phyloP scores from a whole-genome alignment of 306 rosid species.

The Cicer cuneatum region DNA sequence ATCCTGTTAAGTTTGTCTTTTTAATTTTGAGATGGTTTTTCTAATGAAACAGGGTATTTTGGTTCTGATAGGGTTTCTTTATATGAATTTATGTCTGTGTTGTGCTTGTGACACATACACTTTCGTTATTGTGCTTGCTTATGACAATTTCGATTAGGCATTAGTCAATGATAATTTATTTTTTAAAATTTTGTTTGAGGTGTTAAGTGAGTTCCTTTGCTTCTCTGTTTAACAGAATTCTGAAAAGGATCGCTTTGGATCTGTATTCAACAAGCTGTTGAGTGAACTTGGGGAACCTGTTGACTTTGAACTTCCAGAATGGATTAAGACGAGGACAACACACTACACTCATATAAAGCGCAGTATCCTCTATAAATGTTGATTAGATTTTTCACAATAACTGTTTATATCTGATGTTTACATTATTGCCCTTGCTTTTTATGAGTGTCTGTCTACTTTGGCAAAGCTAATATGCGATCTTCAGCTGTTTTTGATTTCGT shows the following conservation, averaged over 20 bases:
- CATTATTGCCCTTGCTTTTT: constrained; percentile 1
- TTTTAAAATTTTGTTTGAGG: constrained; percentile 19
- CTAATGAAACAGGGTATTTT: constrained; percentile 14
- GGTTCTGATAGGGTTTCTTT: constrained; percentile 14
- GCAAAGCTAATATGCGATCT: constrained; percentile 27
- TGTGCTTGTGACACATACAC: not conserved
- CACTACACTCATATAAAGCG: constrained; percentile 78
- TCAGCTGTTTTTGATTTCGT: constrained; percentile 21
- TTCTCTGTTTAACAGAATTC: constrained; percentile 59
- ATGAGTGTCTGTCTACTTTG: constrained; percentile 13
- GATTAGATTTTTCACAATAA: constrained; percentile 3
- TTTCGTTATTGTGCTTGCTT: not conserved
- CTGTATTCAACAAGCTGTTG: constrained; percentile 74
- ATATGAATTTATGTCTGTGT: not conserved
- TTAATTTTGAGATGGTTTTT: not conserved
- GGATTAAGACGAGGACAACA: constrained; percentile 66
- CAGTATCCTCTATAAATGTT: constrained; percentile 74
- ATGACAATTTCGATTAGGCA: not conserved
- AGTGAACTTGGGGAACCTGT: constrained; percentile 73
- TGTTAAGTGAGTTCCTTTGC: constrained; percentile 40
- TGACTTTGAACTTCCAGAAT: constrained; percentile 90
- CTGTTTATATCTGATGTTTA: not conserved
- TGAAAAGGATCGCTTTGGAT: constrained; percentile 59
- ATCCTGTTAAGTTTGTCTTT: constrained; percentile 13
- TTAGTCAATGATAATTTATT: constrained; percentile 5